Evolutionary conservation across 148 eudicot species (phyloP), one percentile per base, ranked within the genome.

Genomic region (Persicaria maculosa): DNA sequence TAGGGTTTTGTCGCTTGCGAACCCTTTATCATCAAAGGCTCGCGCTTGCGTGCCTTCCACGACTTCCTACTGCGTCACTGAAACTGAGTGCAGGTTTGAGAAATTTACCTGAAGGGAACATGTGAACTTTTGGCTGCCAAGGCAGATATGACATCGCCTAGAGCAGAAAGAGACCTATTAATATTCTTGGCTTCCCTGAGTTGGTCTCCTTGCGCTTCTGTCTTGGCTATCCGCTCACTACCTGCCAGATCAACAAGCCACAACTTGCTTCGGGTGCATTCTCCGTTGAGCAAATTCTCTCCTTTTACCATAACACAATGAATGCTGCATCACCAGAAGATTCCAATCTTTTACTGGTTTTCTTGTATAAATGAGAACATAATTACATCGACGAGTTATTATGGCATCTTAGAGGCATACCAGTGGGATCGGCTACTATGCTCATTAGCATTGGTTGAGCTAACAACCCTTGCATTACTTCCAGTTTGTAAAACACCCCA

Each of bases 361-460:
- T 36, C 44, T 20, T 50, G 14, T 6, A 40, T 47, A 54, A 69
- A 52, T 6, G 31, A 47, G 68, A 58, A 4, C 31, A 40, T 12
- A 50, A n/a, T 54, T 19, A 52, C 16, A 45, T 19, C 16, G 47
- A 45, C 15, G 57, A 72, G 44, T 48, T 22, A 52, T 48, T 22
- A 52, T 15, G 72, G 9, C 20, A 9, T 19, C 25, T 43, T 3
- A 16, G 46, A 78, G 71, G 77, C 88, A 3, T 61, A 94, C 98
- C 98, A 95, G 75, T 95, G 98, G 57, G 98, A 95, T 47, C 98
- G 89, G 86, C 98, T 95, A 72, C 98, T 95, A 76, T 90, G 89
- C 79, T 95, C 98, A 76, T 95, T 95, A 50, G 96, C 91, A 83
- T 83, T 88, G 17, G 98, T 95, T 54, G 97, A 85, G 68, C 97